Percentiles rank a stretch among this genome's conserved stretches.
Conservation (phyloP, 169 alveolate species). For the Fabrea salina region DNA sequence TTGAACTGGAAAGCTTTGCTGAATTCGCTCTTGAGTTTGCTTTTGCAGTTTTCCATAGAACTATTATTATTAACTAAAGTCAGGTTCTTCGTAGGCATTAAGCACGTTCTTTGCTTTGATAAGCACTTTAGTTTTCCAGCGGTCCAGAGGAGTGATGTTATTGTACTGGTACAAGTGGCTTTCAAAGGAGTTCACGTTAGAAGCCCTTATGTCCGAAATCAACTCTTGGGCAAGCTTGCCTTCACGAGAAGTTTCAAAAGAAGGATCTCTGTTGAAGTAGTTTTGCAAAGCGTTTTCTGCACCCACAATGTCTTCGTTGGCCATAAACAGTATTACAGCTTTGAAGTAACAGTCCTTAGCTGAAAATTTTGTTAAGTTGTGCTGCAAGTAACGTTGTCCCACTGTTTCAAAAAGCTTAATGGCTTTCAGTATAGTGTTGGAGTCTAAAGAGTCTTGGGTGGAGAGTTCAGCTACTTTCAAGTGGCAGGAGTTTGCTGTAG, state of each 20-base stretch:
- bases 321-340: slow-evolving; percentile 47
- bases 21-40: too few species aligned
- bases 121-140: slow-evolving; percentile 25
- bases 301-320: slow-evolving; percentile 64
- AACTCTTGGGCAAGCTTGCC: slow-evolving; percentile 36
- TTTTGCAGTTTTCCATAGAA: too few species aligned
- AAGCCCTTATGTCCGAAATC: not conserved
- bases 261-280: slow-evolving; percentile 59
- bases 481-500: slow-evolving; percentile 50
- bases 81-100: not conserved
- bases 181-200: not conserved
- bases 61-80: slow-evolving; percentile 1
- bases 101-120: not conserved
- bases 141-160: slow-evolving; percentile 19
- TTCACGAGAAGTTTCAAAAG: slow-evolving; percentile 61
- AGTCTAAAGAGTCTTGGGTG: slow-evolving; percentile 19
- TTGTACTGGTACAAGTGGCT: not conserved
- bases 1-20: too few species aligned
- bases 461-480: slow-evolving; percentile 58
- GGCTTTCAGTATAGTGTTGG: slow-evolving; percentile 42
- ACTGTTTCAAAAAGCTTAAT: slow-evolving; percentile 61
- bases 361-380: slow-evolving; percentile 48
- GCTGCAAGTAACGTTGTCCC: slow-evolving; percentile 51
- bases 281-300: slow-evolving; percentile 49
- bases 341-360: slow-evolving; percentile 67